Base-by-base conservation (phyloP, 2,329 filamentous ascomycete species). In the Colletotrichum abscissum region DNA sequence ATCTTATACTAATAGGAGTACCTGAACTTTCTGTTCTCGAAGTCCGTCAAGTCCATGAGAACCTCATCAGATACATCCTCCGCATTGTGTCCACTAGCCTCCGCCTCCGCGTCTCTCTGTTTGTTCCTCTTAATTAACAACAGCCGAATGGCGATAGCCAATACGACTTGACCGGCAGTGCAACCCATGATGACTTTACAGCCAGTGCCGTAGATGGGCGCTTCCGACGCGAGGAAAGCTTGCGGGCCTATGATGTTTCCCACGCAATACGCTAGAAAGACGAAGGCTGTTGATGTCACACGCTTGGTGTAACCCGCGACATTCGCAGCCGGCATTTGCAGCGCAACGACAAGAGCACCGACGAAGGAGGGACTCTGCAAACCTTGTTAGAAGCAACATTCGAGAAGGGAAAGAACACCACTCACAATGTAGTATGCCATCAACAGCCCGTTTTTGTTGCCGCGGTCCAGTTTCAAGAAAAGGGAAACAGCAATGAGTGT, bases 301-400 rank as follows among this genome's bases (percentile, higher is more conserved):
- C 86, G 81, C 76, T 87, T 87, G 1, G 85, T 87, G 73, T 86
- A 86, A 8, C 85, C 85, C 1, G 82, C 86, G 0, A 88, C 77
- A 24, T 88, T 88, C 1, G 84, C 80, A 0, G 86, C 83, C 0
- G 87, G 87, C 79, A 88, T 83, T 72, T 88, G 88, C 16, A 90
- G 81, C 0, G 87, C 87, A 0, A 90, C 80, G 0, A 89, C 87
- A 6, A 90, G 78, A 16, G 72, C 65, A 7, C 83, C 84, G 4
- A 87, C 86, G 62, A 82, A 87, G 0, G 83, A 81, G 0, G 84
- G 78, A 33, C 80, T 67, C 74, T 75, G 26, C 8, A 14, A 9
- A 26, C 7, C 8, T 79, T 1, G 9, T 63, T 28, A 58, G 87
- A 24, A 89, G 80, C 78, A 0, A 86, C 4, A 89, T 77, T 1